Evolutionary conservation across 441 rosid species (phyloP).

Genomic region (Jatropha multifida): DNA sequence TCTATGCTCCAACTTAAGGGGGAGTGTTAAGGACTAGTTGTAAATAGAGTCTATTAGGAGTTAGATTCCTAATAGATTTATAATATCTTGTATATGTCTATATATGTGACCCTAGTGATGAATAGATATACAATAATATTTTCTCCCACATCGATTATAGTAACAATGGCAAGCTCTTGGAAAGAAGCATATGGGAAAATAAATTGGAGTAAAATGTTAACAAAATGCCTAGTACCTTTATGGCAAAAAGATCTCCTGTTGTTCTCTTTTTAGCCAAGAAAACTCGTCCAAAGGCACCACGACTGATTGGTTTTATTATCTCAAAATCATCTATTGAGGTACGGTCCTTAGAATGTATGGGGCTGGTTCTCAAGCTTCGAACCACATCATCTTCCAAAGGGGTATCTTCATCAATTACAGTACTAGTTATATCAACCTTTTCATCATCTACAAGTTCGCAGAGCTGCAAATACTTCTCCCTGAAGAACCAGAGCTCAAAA

Average conservation of each 20-base stretch:
- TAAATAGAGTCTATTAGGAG: too few species aligned
- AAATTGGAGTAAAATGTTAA: neutral
- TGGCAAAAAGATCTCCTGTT: constrained; percentile 97
- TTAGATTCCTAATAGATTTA: too few species aligned
- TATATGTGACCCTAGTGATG: too few species aligned
- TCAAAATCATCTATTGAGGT: constrained; percentile 98
- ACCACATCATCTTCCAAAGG: constrained; percentile 97
- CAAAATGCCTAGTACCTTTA: constrained; percentile 54
- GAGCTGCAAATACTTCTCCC: constrained; percentile 96
- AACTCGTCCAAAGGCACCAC: constrained; percentile 99
- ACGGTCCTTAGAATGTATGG: constrained; percentile 80
- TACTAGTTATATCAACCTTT: constrained; percentile 78
- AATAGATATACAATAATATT: too few species aligned
- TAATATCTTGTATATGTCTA: too few species aligned
- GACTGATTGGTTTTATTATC: constrained; percentile 98
- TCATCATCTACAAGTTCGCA: constrained; percentile 91
- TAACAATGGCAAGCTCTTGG: neutral
- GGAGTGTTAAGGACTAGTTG: too few species aligned
- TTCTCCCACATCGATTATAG: too few species aligned
- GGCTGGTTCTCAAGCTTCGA: constrained; percentile 95
- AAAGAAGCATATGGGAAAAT: constrained; percentile 1
- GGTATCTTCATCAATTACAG: constrained; percentile 91
- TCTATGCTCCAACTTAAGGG: too few species aligned
- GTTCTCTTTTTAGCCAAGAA: constrained; percentile 97
- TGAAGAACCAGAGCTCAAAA: constrained; percentile 36